Percentiles rank a stretch among this genome's conserved stretches.
phyloP scores from a whole-genome alignment of 2,329 filamentous ascomycete species.

The Sporothrix brasiliensis region DNA sequence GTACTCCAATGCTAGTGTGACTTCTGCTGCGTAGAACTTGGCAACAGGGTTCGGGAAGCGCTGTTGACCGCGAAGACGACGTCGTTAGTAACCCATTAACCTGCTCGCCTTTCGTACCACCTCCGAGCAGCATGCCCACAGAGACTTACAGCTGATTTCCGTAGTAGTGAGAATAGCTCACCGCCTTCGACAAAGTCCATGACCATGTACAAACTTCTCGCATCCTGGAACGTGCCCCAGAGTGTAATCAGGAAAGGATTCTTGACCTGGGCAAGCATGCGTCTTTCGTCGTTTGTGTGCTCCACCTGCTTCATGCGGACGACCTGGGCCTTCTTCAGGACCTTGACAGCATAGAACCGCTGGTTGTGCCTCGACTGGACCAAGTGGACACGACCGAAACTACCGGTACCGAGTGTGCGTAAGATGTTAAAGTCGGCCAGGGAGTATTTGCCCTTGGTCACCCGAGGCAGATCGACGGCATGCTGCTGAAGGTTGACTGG shows the following conservation, averaged over 20 bases:
- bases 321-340: conserved; percentile 96
- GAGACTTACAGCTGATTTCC: conserved; percentile 79
- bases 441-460: conserved; percentile 97
- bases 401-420: conserved; percentile 91
- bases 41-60: conserved; percentile 98
- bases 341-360: conserved; percentile 97
- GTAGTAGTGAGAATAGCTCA: conserved; percentile 90
- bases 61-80: conserved; percentile 52
- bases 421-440: conserved; percentile 86
- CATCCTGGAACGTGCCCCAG: conserved; percentile 97
- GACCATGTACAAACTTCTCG: conserved; percentile 97
- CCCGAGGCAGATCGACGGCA: conserved; percentile 52
- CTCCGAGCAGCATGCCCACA: background rate
- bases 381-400: conserved; percentile 93
- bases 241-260: conserved; percentile 97
- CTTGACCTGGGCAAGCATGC: conserved; percentile 95
- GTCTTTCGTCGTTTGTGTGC: conserved; percentile 96
- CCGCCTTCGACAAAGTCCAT: conserved; percentile 99
- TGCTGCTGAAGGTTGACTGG: conserved; percentile 37
- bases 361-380: conserved; percentile 98
- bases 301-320: conserved; percentile 99
- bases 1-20: conserved; percentile 93
- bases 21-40: conserved; percentile 98
- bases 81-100: background rate
- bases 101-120: background rate